Evolutionary conservation across 495 filamentous ascomycete genomes (phyloP), one percentile per base, ranked within the genome.

Genomic region (Sordaria brevicollis): DNA sequence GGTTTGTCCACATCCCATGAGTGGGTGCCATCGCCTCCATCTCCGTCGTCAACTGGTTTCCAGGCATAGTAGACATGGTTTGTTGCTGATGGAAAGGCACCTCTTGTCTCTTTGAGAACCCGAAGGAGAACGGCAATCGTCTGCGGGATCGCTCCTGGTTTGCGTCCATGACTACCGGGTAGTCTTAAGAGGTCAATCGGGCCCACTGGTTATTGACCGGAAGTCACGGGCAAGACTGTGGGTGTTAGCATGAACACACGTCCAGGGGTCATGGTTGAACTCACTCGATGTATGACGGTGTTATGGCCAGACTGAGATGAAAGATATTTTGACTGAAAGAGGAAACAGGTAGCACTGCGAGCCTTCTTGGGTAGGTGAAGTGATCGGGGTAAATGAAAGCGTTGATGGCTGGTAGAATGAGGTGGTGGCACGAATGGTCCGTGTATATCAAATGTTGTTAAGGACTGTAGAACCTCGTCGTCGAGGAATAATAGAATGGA

Each of bases 1-100:
- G 79, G 65, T 80, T 80, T n/a, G 81, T 79, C 83, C 83, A 85
- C 34, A 81, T 73, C 29, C 78, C 81, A 25, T 80, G 74, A 13
- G 81, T 77, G 41, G 79, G 76, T 66, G 75, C 68, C 69, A 82
- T 74, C 62, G 74, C 73, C 69, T 83, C 83, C 35, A 72, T 74
- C 76, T 79, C 80, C 17, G 69, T 62, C 49, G 79, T 72, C 70
- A 81, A 75, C 25, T 81, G 77, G 68, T 74, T 78, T 66, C 76
- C 80, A 73, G 78, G 80, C 82, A 84, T 85, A 65, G 77, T 78
- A 71, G 74, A 72, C 65, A 78, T 74, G 33, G 78, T 62, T 7
- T 62, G 7, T 62, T 62, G 49, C 25, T 62, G 49, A 62, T 62
- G 49, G 13, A 62, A 75, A 39, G 78, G 76, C 35, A 76, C 75